A percentile compares a stretch with the other conserved stretches of the same genome.
Evolutionary conservation across 495 filamentous ascomycete genomes (phyloP).

Genomic region (Penicillium malachiteum): DNA sequence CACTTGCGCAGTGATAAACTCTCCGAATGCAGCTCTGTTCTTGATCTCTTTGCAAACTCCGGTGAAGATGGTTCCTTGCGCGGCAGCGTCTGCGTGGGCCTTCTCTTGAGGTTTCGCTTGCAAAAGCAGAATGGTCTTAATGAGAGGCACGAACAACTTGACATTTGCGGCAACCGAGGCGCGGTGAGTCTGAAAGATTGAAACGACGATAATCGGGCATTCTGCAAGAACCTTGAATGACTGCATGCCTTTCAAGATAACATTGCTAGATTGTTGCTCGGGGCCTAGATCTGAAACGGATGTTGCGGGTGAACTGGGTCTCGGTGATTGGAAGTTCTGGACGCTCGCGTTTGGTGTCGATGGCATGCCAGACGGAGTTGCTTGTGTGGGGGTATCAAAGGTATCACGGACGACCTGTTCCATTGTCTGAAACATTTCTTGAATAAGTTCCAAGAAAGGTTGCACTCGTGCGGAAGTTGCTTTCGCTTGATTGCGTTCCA

Average conservation of each 20-base stretch:
- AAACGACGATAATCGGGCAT: constrained; percentile 98
- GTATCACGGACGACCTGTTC: constrained; percentile 91
- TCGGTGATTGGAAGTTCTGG: constrained; percentile 78
- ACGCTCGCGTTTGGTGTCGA: constrained; percentile 73
- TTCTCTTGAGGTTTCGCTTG: constrained; percentile 94
- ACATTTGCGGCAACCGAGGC: constrained; percentile 77
- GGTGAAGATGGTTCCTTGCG: constrained; percentile 76
- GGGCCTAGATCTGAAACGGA: constrained; percentile 71
- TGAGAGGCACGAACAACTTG: constrained; percentile 86
- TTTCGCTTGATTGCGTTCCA: constrained; percentile 88
- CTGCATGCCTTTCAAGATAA: constrained; percentile 87
- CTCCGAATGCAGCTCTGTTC: constrained; percentile 91
- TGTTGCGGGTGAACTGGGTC: constrained; percentile 84
- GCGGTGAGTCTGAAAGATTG: constrained; percentile 92
- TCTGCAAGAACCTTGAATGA: constrained; percentile 98
- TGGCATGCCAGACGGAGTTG: constrained; percentile 64
- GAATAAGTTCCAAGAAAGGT: constrained; percentile 84
- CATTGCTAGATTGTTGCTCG: constrained; percentile 78
- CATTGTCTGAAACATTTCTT: constrained; percentile 93
- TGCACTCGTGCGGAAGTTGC: constrained; percentile 78
- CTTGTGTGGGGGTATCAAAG: constrained; percentile 71
- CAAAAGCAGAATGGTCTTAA: constrained; percentile 83
- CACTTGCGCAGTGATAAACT: constrained; percentile 96
- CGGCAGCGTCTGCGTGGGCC: constrained; percentile 79
- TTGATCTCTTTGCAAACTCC: constrained; percentile 93